Base-by-base conservation (phyloP, 2,329 filamentous ascomycete genomes). In the Arachnomyces sp. region DNA sequence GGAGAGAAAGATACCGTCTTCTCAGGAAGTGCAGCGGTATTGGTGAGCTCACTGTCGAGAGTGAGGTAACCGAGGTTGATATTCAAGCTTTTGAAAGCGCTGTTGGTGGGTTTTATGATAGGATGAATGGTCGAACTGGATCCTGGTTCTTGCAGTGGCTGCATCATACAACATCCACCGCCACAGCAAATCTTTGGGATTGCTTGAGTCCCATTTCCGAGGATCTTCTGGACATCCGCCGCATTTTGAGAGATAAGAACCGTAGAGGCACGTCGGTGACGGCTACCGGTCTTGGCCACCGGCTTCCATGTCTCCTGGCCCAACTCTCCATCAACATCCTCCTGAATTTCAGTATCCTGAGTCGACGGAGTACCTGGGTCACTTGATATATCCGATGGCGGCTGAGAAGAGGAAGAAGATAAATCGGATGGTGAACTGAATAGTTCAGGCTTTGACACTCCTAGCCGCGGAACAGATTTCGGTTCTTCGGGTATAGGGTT, bases 71-170 rank as follows among this genome's bases (percentile, higher is more conserved):
- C 79, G 44, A 96, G 73, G 52, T 82, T 84, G 51, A 96, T 74
- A 38, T 80, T 73, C 36, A 98, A 73, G 44, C 82, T 86, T 41
- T 78, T 75, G 67, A 85, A 98, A 12, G 92, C 92, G 44, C 82
- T 75, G 54, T 94, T 96, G 60, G 92, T 80, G 1, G 90, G 89
- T 2, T 71, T 59, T 28, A 66, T 61, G 38, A 82, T 67, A 3
- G 74, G 71, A 31, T 69, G 61, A 31, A 66, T 57, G 6, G 65
- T 57, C 3, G 65, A 67, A 16, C 57, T 49, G 15, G 62, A 59
- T 7, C 57, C 53, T 42, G 52, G 44, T 5, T 69, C 60, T 30
- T 67, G 67, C 52, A 80, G 54, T 25, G 71, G 71, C 54, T 78
- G 70, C 43, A 77, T 65, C 55, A 77, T 71, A 58, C 78, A 82